Evolutionary conservation across 2,329 filamentous ascomycete species (phyloP).

Genomic region (Botryosphaeria dothidea): DNA sequence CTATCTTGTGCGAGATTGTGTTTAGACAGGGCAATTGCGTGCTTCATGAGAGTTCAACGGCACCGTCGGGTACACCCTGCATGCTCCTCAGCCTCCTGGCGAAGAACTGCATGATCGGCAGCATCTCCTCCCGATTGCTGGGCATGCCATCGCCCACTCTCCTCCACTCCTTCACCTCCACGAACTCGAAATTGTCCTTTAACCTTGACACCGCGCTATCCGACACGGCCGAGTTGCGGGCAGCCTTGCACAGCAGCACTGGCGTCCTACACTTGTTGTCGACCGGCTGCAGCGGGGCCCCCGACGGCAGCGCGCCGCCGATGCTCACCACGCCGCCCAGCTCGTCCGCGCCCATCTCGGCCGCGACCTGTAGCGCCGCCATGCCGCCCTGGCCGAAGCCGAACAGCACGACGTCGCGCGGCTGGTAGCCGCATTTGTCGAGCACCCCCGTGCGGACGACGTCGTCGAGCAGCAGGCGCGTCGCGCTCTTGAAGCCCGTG

Average conservation of each 20-base stretch:
- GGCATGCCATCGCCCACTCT: slow-evolving; percentile 76
- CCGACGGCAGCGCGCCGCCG: slow-evolving; percentile 58
- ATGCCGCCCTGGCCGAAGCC: slow-evolving; percentile 62
- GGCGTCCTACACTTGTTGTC: slow-evolving; percentile 62
- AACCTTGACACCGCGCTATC: slow-evolving; percentile 64
- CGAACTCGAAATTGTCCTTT: slow-evolving; percentile 61
- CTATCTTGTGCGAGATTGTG: no score
- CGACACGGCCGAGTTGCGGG: slow-evolving; percentile 55
- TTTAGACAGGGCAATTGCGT: no score
- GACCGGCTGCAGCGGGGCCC: slow-evolving; percentile 30
- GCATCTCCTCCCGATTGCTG: slow-evolving; percentile 77
- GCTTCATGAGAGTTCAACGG: slow-evolving; percentile 5
- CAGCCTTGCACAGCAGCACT: slow-evolving; percentile 62
- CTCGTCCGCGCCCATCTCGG: slow-evolving; percentile 39
- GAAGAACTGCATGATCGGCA: slow-evolving; percentile 86
- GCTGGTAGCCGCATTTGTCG: slow-evolving; percentile 50
- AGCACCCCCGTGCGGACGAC: slow-evolving; percentile 49
- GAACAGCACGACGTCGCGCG: slow-evolving; percentile 54
- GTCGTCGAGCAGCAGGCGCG: slow-evolving; percentile 41
- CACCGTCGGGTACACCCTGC: slow-evolving; percentile 5
- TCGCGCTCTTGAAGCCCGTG: slow-evolving; percentile 50
- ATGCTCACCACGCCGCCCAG: slow-evolving; percentile 64
- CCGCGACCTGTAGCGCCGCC: slow-evolving; percentile 50
- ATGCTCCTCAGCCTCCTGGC: slow-evolving; percentile 59
- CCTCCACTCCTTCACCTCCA: slow-evolving; percentile 42